Percentiles rank a stretch among this genome's conserved stretches.
Evolutionary conservation across 345 rosid species (phyloP).

Genomic region (Cardamine occulta): DNA sequence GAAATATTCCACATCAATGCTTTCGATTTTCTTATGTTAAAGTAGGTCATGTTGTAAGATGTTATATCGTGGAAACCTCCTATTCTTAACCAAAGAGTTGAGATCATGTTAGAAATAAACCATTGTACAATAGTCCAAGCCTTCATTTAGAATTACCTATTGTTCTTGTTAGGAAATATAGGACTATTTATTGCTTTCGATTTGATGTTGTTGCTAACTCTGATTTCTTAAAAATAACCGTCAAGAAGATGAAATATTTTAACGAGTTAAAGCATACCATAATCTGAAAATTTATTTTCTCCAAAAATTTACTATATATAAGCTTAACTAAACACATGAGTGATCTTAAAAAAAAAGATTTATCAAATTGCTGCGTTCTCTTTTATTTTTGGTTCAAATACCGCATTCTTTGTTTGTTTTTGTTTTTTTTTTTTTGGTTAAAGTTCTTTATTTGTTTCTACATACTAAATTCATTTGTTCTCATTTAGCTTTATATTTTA

Average conservation of each 20-base stretch:
- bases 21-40: conserved; percentile 10
- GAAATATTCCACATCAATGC: conserved; percentile 11
- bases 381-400: neutral
- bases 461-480: neutral
- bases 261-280: neutral
- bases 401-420: neutral
- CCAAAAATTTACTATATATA: neutral
- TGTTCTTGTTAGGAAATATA: neutral
- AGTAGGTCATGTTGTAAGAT: neutral
- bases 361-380: neutral
- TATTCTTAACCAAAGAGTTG: neutral
- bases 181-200: neutral
- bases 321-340: neutral
- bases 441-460: neutral
- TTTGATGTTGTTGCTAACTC: neutral
- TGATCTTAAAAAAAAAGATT: neutral
- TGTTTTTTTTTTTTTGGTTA: too few species aligned
- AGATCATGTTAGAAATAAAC: neutral
- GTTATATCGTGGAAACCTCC: conserved; percentile 32
- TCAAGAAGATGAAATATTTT: neutral
- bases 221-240: neutral
- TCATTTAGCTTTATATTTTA: neutral
- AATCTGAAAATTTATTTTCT: neutral
- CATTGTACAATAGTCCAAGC: neutral
- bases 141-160: neutral